Evolutionary conservation across 495 filamentous ascomycete species (phyloP), one percentile per base, ranked within the genome.

Genomic region (Mycothermus thermophilus): DNA sequence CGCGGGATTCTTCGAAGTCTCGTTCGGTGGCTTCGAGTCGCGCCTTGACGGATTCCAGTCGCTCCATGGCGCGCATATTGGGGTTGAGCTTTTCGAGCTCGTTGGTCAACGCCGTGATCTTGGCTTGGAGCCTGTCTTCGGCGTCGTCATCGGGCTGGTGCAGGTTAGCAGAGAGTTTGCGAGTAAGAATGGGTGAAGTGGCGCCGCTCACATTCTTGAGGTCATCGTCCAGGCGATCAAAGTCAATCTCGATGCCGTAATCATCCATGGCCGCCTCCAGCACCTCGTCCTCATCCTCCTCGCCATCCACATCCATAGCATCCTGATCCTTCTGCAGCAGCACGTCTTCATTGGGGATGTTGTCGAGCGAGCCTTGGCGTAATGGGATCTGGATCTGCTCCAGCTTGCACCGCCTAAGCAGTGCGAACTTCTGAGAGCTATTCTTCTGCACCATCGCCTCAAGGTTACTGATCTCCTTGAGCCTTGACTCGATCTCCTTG

Each of bases 1-100:
- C 70, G 29, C 83, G 75, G 2, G 88, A 77, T 43, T 83, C 75
- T 36, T 93, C 83, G 52, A 84, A 96, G 54, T 92, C 85, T 41
- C 81, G 76, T 41, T 94, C 85, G 2, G 84, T 92, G 30, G 75
- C 67, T 38, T 83, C 76, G 27, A 95, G 81, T 30, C 86, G 79
- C 38, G 74, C 72, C 52, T 88, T 77, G 12, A 93, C 84, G 4
- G 69, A 79, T 48, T 87, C 80, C 3, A 99, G 67, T n/a, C 87
- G 80, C 43, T 95, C 86, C 55, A 86, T 80, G 18, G 88, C 88
- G 46, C 87, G 81, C 71, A 93, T 86, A 54, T 99, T 96, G 17
- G 88, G 88, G 38, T 87, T 79, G 61, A 95, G 81, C 51, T 87
- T 86, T 42, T 93, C 85, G 21, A 99, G 72, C 47, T 93, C 83